phyloP scores from a whole-genome alignment of 768 basidiomycete species.

The Russula compacta region DNA sequence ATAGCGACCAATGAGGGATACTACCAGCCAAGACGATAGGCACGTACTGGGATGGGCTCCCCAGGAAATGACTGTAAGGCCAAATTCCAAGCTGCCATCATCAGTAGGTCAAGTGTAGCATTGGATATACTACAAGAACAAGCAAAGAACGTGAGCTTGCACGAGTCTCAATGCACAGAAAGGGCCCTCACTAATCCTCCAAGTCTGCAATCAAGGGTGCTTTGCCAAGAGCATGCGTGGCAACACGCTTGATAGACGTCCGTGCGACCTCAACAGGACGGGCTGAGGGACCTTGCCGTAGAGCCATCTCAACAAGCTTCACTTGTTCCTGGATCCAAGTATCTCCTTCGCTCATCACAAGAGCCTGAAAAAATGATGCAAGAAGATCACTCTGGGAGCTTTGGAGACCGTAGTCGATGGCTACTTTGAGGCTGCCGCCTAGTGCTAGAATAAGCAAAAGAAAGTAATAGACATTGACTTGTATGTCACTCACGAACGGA shows the following conservation, averaged over 20 bases:
- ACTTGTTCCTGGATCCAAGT: slow-evolving; percentile 75
- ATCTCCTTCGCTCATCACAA: slow-evolving; percentile 96
- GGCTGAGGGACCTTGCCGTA: slow-evolving; percentile 57
- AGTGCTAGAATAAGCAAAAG: neutral
- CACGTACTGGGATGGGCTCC: slow-evolving; percentile 63
- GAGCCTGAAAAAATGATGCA: slow-evolving; percentile 87
- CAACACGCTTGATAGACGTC: slow-evolving; percentile 72
- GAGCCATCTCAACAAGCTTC: slow-evolving; percentile 55
- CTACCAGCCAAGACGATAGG: neutral
- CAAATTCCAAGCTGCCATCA: slow-evolving; percentile 75
- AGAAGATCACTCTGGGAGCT: slow-evolving; percentile 76
- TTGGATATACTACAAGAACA: slow-evolving; percentile 60
- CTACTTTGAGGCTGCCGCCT: slow-evolving; percentile 83
- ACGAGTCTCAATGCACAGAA: neutral
- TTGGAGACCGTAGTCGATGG: slow-evolving; percentile 81
- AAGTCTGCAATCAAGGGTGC: slow-evolving; percentile 70
- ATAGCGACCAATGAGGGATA: neutral
- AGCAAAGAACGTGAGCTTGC: neutral
- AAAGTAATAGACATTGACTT: neutral
- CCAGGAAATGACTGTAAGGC: slow-evolving; percentile 49
- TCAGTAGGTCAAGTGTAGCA: slow-evolving; percentile 73
- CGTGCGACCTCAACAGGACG: slow-evolving; percentile 72
- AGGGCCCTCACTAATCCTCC: slow-evolving; percentile 73
- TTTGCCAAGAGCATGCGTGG: slow-evolving; percentile 76
- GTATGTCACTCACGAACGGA: slow-evolving; percentile 51